A percentile compares a stretch with the other conserved stretches of the same genome.
Conservation (phyloP, 257 asterid genomes). For the Fraxinus cuspidata region DNA sequence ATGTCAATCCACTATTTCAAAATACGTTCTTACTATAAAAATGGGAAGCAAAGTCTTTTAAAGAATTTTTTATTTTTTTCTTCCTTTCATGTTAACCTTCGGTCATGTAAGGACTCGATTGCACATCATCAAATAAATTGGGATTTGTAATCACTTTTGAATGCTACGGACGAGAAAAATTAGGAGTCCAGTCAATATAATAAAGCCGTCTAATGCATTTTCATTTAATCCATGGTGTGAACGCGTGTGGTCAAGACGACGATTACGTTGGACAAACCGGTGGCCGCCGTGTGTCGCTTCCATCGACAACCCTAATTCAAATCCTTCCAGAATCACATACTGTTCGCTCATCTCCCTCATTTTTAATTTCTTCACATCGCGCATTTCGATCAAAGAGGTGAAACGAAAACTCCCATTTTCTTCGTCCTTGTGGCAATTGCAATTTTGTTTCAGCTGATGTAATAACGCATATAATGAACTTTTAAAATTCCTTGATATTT, state of each 20-base stretch:
- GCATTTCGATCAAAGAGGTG: conserved; percentile 31
- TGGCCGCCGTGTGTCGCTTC: conserved; percentile 32
- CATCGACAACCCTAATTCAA: background rate
- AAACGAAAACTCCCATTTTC: background rate
- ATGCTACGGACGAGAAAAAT: too few relatives aligned
- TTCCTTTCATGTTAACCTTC: too few relatives aligned
- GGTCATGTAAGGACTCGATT: too few relatives aligned
- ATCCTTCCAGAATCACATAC: background rate
- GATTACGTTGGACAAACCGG: conserved; percentile 27
- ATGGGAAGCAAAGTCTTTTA: too few relatives aligned
- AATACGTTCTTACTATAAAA: too few relatives aligned
- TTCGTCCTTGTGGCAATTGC: conserved; percentile 8
- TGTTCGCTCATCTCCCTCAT: background rate
- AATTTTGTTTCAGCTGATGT: conserved; percentile 17
- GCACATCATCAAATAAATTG: too few relatives aligned
- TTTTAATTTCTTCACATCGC: conserved; percentile 17
- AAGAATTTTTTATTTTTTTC: too few relatives aligned
- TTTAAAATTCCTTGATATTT: conserved; percentile 3
- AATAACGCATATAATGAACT: background rate
- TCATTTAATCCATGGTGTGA: conserved; percentile 22
- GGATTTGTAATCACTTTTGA: too few relatives aligned
- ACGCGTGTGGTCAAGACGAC: conserved; percentile 37
- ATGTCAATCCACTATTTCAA: too few relatives aligned
- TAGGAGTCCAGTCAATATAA: too few relatives aligned
- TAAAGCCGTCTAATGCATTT: too few relatives aligned